Evolutionary conservation across 2,329 filamentous ascomycete species (phyloP), one percentile per base, ranked within the genome.

Genomic region (Talaromyces sp.): DNA sequence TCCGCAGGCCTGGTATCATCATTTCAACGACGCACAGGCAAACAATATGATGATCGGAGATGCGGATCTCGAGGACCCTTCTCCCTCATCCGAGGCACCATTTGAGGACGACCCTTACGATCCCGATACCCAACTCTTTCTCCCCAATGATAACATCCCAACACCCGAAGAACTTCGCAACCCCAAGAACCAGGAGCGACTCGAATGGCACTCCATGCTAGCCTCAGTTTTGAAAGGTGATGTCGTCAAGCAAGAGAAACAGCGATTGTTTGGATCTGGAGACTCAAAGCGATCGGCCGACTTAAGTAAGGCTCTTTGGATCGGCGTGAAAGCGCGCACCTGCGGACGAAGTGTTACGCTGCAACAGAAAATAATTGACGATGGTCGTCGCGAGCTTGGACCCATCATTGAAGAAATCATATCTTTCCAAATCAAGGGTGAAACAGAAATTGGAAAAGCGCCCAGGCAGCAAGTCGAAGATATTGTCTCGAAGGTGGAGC

Each of bases 201-300:
- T 99, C 20, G 94, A 99, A 74, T 99, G 94, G 94, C 92, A 99
- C 74, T 91, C 91, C 3, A 99, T 99, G 94, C 77, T 99, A 51
- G 90, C 93, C 54, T 95, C 93, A 13, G 94, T 99, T 3, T 77
- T 99, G 61, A 97, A 92, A 1, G 94, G 94, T 60, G 94, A 99
- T 71, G 94, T 99, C 8, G 93, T 99, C 52, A 90, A 91, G 65
- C 94, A 99, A 73, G 94, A 99, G 76, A 99, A 99, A 80, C 96
- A 96, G 73, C 86, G 94, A 40, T 75, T 99, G 66, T 94, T 95
- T 61, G 92, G 91, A 41, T 87, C 90, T 59, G 80, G 83, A 44
- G 89, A 90, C 41, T 85, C 91, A 59, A 88, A 89, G 66, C 84
- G 85, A 29, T 84, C 87, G 51, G 89, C 90, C 68, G 81, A 81